Evolutionary conservation across 495 filamentous ascomycete species (phyloP).

Genomic region (Xylaria nigripes): DNA sequence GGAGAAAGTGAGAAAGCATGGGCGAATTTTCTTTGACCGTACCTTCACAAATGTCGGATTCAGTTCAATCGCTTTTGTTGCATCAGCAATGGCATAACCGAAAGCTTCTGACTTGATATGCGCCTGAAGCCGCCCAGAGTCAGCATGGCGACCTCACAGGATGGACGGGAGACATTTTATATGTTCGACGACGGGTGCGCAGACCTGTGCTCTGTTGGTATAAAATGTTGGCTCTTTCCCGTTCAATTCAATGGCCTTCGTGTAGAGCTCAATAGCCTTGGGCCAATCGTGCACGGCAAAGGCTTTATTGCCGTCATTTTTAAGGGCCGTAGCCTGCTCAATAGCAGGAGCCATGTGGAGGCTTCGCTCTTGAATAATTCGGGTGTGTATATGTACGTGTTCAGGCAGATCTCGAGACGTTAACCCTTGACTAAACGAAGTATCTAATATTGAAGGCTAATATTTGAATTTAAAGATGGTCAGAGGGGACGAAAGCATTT

Average conservation of each 20-base stretch:
- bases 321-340: slow-evolving; percentile 70
- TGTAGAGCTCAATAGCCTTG: slow-evolving; percentile 76
- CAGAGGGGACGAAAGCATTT: background rate
- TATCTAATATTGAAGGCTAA: background rate
- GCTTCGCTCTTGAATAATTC: background rate
- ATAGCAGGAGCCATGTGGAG: slow-evolving; percentile 18
- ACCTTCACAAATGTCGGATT: slow-evolving; percentile 85
- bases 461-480: background rate
- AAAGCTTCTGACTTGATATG: slow-evolving; percentile 94
- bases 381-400: background rate
- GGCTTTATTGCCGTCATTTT: slow-evolving; percentile 90
- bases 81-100: slow-evolving; percentile 86
- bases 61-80: slow-evolving; percentile 86
- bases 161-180: background rate
- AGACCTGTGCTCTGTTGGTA: slow-evolving; percentile 87
- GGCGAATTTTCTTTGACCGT: slow-evolving; percentile 12
- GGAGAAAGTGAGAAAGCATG: no score
- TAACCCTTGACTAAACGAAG: background rate
- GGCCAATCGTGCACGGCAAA: slow-evolving; percentile 85
- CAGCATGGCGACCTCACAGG: slow-evolving; percentile 40
- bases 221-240: slow-evolving; percentile 81
- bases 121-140: slow-evolving; percentile 45
- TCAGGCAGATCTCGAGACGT: background rate
- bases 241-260: slow-evolving; percentile 80
- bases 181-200: slow-evolving; percentile 17